phyloP scores from a whole-genome alignment of 305 asterid species.

The Fraxinus nigra region DNA sequence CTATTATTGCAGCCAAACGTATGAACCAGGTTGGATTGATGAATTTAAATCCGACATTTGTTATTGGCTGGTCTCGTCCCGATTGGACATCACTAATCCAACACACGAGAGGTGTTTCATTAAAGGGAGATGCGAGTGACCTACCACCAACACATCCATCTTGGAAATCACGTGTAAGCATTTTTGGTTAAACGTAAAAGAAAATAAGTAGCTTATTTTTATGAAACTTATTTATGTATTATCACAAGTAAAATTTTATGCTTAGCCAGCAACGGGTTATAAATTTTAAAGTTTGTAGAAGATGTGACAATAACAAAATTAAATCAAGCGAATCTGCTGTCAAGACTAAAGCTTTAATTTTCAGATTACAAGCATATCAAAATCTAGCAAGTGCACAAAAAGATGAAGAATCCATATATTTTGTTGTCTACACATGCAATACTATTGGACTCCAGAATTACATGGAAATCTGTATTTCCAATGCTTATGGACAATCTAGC shows the following conservation, averaged over 20 bases:
- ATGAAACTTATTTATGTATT: neutral
- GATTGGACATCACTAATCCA: conserved; percentile 17
- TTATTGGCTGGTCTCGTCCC: neutral
- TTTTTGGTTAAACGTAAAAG: neutral
- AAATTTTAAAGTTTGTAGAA: neutral
- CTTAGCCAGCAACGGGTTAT: neutral
- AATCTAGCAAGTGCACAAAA: neutral
- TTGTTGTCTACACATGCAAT: neutral
- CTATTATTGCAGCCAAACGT: neutral
- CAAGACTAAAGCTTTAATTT: neutral
- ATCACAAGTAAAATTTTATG: neutral
- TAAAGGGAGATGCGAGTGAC: conserved; percentile 28
- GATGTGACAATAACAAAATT: neutral
- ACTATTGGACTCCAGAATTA: neutral
- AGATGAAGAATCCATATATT: neutral
- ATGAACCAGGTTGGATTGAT: no score
- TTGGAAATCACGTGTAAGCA: neutral
- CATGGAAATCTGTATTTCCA: neutral
- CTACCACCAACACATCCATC: conserved; percentile 40
- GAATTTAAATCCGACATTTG: neutral
- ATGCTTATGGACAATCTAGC: conserved; percentile 39
- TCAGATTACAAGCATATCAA: neutral
- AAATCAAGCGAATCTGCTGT: neutral
- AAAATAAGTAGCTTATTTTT: neutral
- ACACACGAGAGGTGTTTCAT: conserved; percentile 46